Evolutionary conservation across 352 stramenopile species (phyloP), one percentile per base, ranked within the genome.

Genomic region (Globisporangium cylindrosporum): DNA sequence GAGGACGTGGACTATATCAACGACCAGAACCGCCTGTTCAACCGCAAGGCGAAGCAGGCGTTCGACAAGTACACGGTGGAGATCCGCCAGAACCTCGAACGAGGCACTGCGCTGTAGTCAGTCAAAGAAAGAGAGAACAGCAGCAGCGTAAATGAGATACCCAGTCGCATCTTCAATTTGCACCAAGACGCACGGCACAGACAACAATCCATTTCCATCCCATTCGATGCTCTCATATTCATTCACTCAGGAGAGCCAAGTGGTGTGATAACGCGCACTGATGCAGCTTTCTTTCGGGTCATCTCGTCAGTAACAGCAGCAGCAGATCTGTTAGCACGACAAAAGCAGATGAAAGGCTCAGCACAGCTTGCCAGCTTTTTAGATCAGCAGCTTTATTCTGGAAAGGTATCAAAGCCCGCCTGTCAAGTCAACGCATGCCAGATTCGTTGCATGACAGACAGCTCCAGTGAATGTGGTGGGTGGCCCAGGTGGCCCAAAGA

Each of bases 31-130:
- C 97, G 96, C 67, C 75, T 85, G 38, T 99, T 99, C 86, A 99
- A 99, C 86, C 88, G 98, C 80, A 99, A 99, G 80, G 94, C 98
- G 64, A 93, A 90, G 62, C 86, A 97, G 51, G 96, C 97, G 36
- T 99, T 98, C 74, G 95, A 99, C 82, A 98, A 98, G 79, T 98
- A 98, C 79, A 99, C 97, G 20, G 96, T 98, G 22, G 97, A 99
- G 72, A 99, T 99, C 78, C 84, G 94, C 53, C 95, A 99, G 76
- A 99, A 99, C 79, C 85, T 99, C 56, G 97, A 99, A 72, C 90
- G 97, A 61, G 97, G 97, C 41, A 99, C 97, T 10, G 97, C 97
- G 0, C 77, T 99, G 51, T 99, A 97, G 51, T 29, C 38, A 46
- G 12, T 29, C 25, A 29, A 3, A 43, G 36, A 43, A 12, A 12